phyloP scores from a whole-genome alignment of 371 early-diverging fungal genomes.

The Syncephalastrum sp. region DNA sequence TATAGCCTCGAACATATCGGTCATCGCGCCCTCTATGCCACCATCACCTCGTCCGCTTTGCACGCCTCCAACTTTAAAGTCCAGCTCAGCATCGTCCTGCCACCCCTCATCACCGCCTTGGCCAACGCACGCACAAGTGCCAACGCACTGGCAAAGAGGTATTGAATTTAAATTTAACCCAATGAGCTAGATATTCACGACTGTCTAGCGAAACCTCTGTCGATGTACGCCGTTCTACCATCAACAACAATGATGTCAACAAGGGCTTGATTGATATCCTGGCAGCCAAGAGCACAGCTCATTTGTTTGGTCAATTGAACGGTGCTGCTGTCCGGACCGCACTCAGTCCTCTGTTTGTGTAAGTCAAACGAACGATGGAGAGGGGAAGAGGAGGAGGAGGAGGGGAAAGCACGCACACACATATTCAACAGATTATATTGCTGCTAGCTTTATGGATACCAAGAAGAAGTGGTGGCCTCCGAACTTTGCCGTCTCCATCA shows the following conservation, averaged over 20 bases:
- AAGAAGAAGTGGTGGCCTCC: constrained; percentile 59
- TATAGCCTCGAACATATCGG: constrained; percentile 47
- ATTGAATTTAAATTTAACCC: background rate
- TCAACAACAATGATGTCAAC: constrained; percentile 18
- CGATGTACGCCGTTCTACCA: constrained; percentile 27
- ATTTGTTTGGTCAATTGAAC: constrained; percentile 31
- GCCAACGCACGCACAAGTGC: constrained; percentile 25
- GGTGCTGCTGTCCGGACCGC: constrained; percentile 44
- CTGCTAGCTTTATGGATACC: constrained; percentile 53
- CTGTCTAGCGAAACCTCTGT: constrained; percentile 11
- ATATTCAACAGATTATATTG: constrained; percentile 1
- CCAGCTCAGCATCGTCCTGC: constrained; percentile 57
- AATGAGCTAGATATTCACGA: background rate
- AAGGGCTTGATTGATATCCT: constrained; percentile 22
- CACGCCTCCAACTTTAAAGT: constrained; percentile 52
- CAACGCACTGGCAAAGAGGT: constrained; percentile 30
- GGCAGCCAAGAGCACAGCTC: constrained; percentile 29
- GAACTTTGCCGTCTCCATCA: constrained; percentile 49
- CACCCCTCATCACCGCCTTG: constrained; percentile 51
- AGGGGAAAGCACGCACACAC: background rate
- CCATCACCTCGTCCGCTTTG: constrained; percentile 53
- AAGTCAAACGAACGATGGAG: background rate
- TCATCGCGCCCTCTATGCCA: constrained; percentile 52
- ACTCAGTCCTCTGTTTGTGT: constrained; percentile 14
- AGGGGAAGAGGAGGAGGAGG: no score